Evolutionary conservation across 2,329 filamentous ascomycete genomes (phyloP), one percentile per base, ranked within the genome.

Genomic region (Colletotrichum tanaceti): DNA sequence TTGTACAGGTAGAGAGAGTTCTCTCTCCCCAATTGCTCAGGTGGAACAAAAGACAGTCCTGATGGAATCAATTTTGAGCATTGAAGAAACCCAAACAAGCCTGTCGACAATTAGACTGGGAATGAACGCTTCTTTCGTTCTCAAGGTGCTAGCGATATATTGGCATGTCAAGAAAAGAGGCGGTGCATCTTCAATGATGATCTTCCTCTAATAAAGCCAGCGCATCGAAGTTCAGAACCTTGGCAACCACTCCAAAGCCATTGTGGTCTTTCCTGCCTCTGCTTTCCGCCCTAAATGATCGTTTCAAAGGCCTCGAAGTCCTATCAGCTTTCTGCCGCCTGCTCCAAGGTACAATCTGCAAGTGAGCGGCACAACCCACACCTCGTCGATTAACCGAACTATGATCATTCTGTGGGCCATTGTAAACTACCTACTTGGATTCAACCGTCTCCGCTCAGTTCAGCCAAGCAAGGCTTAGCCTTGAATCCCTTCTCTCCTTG

Each of bases 381-480:
- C 11, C 32, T 35, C 32, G 9, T 35, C 10, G 16, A 41, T 18
- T 18, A 32, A 50, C 32, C n/a, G 20, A 18, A 44, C 5, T 18
- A 5, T 38, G n/a, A 39, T 59, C 32, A 20, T 39, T 3, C 5
- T 49, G 58, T 66, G 58, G 43, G 50, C 35, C 41, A 2, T 0
- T 0, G 1, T 0, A 2, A 13, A 14, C 5, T 50, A n/a, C 3
- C 24, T n/a, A 24, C 50, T 3, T 20, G 22, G 3, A 9, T 22
- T 6, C n/a, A n/a, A n/a, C n/a, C n/a, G 11, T 4, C 22, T 13
- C 13, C 3, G 0, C 1, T 1, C 1, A 1, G 14, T 7, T 4
- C 57, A 44, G 49, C 58, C 63, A 38, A 66, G 63, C 35, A 28
- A 53, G 58, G 63, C 63, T 28, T 16, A 62, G 58, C 57, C 63